These are phyloP conservation scores for Kodamaea alishanica DNA, from an alignment of 1,139 yeast genomes.

Conservation along the genomic window DNA sequence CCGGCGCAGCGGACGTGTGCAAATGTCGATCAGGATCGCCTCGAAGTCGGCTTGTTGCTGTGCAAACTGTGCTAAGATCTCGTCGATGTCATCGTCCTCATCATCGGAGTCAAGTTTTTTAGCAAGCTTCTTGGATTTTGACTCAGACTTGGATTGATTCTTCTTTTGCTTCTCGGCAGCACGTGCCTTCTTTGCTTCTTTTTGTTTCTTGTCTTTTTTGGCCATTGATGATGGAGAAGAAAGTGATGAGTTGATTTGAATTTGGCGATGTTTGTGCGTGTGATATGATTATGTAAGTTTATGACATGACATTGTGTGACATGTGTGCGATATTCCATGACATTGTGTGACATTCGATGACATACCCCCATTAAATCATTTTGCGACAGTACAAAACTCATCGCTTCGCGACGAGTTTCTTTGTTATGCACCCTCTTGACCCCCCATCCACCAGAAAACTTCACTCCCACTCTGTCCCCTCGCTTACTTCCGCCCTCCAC, in stretches of 20 bases:
- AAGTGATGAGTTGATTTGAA: not conserved
- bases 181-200: conserved; percentile 89
- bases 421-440: no score
- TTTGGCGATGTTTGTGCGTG: no score
- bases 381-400: no score
- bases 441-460: no score
- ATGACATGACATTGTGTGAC: no score
- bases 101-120: conserved; percentile 71
- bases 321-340: no score
- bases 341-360: no score
- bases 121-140: conserved; percentile 69
- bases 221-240: conserved; percentile 63
- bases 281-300: no score
- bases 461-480: not conserved
- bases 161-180: conserved; percentile 82
- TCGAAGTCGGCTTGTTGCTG: conserved; percentile 76
- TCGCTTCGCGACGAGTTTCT: no score
- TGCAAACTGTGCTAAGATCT: conserved; percentile 73
- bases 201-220: conserved; percentile 78
- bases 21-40: conserved; percentile 59
- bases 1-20: conserved; percentile 61
- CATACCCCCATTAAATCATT: no score
- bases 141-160: conserved; percentile 66
- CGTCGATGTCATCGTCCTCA: conserved; percentile 86
- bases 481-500: conserved; percentile 45